A percentile compares a stretch with the other conserved stretches of the same genome.
phyloP scores from a whole-genome alignment of 345 rosid species.

The Citrus sp. region DNA sequence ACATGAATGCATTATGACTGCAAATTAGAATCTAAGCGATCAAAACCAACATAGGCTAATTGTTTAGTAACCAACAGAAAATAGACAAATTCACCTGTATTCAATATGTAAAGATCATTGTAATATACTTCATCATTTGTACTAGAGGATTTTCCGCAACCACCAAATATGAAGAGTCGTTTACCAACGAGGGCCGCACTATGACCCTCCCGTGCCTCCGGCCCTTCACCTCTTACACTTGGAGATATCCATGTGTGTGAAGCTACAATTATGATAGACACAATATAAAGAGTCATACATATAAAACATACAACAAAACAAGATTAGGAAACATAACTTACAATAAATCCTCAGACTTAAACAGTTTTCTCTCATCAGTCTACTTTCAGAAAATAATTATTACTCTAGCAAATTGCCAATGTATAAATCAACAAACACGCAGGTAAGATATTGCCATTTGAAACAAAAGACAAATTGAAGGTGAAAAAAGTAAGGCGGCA shows the following conservation, averaged over 20 bases:
- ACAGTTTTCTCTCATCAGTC: neutral
- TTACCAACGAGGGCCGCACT: conserved; percentile 88
- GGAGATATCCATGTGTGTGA: conserved; percentile 88
- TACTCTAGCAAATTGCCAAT: neutral
- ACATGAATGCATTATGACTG: neutral
- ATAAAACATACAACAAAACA: conserved; percentile 11
- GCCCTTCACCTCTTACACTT: conserved; percentile 86
- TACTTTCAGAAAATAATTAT: neutral
- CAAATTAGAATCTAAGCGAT: neutral
- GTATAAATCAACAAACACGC: neutral
- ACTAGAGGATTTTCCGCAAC: conserved; percentile 75
- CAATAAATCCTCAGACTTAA: neutral
- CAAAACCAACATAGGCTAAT: neutral
- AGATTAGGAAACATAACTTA: neutral
- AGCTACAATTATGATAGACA: conserved; percentile 41
- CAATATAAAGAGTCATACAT: neutral
- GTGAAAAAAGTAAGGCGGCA: conserved; percentile 7
- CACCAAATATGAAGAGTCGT: conserved; percentile 90
- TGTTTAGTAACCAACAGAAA: neutral
- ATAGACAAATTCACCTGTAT: conserved; percentile 63
- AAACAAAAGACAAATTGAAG: conserved; percentile 7
- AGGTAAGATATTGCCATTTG: neutral
- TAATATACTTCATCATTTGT: conserved; percentile 74
- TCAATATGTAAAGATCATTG: conserved; percentile 79
- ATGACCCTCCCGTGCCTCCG: conserved; percentile 94